These are phyloP conservation scores for Monilinia aucupariae DNA, from an alignment of 2,329 filamentous ascomycete genomes.

Conservation along the genomic window DNA sequence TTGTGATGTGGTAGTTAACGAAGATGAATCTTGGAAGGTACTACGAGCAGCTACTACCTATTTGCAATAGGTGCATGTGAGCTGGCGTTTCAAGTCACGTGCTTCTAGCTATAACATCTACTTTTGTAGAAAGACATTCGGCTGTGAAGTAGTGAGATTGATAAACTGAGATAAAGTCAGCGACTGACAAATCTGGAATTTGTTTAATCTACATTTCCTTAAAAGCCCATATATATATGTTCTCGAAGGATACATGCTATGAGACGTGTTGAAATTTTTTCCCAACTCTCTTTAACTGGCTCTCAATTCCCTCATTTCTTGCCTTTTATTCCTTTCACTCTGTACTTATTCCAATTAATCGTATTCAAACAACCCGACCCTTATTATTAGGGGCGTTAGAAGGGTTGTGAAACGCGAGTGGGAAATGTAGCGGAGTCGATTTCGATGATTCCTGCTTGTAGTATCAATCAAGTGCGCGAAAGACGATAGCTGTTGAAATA, in stretches of 20 bases:
- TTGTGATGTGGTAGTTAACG: too few relatives aligned
- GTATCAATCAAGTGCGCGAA: conserved; percentile 72
- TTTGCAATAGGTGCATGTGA: too few relatives aligned
- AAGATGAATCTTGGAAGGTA: too few relatives aligned
- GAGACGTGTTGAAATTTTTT: too few relatives aligned
- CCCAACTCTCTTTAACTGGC: too few relatives aligned
- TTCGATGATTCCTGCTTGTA: background rate
- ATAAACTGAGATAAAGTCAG: background rate
- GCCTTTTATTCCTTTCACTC: background rate
- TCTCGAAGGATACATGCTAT: too few relatives aligned
- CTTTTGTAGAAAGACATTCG: too few relatives aligned
- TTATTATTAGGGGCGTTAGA: background rate
- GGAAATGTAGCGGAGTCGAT: background rate
- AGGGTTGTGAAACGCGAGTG: background rate
- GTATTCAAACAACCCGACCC: background rate
- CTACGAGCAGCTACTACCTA: too few relatives aligned
- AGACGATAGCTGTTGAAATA: conserved; percentile 90
- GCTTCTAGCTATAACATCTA: too few relatives aligned
- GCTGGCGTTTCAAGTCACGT: too few relatives aligned
- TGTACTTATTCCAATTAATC: background rate
- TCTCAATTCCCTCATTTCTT: background rate
- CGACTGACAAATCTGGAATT: background rate
- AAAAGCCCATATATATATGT: too few relatives aligned
- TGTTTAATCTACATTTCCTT: background rate
- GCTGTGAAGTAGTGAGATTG: too few relatives aligned